Conservation (phyloP, 352 stramenopile species). For the Peronosclerospora sorghi region DNA sequence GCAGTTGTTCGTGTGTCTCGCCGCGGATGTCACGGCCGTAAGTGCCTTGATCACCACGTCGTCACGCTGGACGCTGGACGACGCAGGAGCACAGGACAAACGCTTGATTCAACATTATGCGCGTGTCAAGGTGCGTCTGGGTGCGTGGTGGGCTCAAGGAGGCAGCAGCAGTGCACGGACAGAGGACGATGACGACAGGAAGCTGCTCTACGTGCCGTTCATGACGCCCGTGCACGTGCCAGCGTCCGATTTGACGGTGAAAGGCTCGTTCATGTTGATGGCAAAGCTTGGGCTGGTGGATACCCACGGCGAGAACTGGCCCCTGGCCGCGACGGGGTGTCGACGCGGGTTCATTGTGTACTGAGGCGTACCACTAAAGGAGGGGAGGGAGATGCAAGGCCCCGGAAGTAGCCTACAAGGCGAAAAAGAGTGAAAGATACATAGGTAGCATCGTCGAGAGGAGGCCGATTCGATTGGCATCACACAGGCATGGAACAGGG, state of each 20-base stretch:
- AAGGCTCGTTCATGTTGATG: slow-evolving; percentile 36
- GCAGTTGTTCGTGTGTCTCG: slow-evolving; percentile 22
- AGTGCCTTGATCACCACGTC: too few species aligned
- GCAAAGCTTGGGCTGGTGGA: slow-evolving; percentile 25
- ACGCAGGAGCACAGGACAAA: too few species aligned
- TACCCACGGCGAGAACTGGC: slow-evolving; percentile 19
- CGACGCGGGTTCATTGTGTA: slow-evolving; percentile 44
- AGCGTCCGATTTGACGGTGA: slow-evolving; percentile 20
- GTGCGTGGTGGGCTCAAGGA: slow-evolving; percentile 11
- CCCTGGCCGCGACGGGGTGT: slow-evolving; percentile 26
- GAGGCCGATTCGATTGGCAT: too few species aligned
- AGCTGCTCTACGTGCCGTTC: slow-evolving; percentile 26
- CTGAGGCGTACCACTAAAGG: too few species aligned
- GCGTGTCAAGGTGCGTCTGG: slow-evolving; percentile 7
- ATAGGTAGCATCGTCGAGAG: too few species aligned
- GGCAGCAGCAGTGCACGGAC: not conserved
- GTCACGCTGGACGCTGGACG: too few species aligned
- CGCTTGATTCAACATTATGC: slow-evolving; percentile 17
- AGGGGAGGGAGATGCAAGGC: too few species aligned
- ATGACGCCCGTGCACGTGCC: slow-evolving; percentile 32
- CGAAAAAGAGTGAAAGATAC: slow-evolving; percentile 11
- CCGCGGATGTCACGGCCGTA: too few species aligned
- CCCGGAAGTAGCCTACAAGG: too few species aligned
- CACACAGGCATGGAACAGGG: slow-evolving; percentile 22
- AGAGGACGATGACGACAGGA: not conserved